Evolutionary conservation across 352 stramenopile species (phyloP).

Genomic region (Globisporangium rhizosaccharum): DNA sequence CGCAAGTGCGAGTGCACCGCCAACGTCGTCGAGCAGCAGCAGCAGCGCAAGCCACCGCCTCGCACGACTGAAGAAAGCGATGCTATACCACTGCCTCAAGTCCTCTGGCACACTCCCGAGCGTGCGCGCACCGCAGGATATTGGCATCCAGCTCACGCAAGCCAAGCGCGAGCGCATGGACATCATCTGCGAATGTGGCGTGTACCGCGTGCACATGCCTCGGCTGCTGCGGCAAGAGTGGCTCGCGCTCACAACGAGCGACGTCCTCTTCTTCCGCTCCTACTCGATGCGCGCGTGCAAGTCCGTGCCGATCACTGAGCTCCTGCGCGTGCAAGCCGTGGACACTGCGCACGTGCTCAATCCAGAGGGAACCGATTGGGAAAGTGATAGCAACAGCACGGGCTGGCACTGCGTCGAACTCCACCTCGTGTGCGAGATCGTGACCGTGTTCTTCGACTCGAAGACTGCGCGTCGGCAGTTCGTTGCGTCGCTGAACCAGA

Average conservation of each 20-base stretch:
- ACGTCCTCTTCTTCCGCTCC: conserved; percentile 67
- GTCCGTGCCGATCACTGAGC: conserved; percentile 33
- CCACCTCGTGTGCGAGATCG: conserved; percentile 43
- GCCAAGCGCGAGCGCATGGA: conserved; percentile 45
- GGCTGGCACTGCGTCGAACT: conserved; percentile 55
- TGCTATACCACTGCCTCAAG: conserved; percentile 58
- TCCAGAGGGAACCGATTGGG: conserved; percentile 12
- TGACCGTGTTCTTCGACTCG: conserved; percentile 57
- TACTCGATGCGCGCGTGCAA: conserved; percentile 43
- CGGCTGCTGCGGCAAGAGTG: conserved; percentile 69
- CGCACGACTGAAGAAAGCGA: conserved; percentile 29
- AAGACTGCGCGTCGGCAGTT: conserved; percentile 22
- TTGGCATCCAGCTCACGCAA: conserved; percentile 55
- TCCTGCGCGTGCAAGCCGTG: conserved; percentile 37
- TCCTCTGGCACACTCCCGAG: conserved; percentile 35
- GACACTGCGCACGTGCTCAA: conserved; percentile 27
- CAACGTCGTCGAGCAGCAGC: conserved; percentile 12
- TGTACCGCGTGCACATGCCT: conserved; percentile 49
- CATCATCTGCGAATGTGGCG: conserved; percentile 51
- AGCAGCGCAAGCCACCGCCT: conserved; percentile 1
- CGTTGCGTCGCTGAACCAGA: conserved; percentile 26
- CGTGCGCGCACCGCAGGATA: conserved; percentile 38
- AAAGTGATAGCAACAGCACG: conserved; percentile 9
- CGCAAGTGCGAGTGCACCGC: background rate
- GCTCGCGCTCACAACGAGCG: conserved; percentile 45